A percentile compares a stretch with the other conserved stretches of the same genome.
Evolutionary conservation across 2,329 filamentous ascomycete species (phyloP).

Genomic region (Apiospora koreana): DNA sequence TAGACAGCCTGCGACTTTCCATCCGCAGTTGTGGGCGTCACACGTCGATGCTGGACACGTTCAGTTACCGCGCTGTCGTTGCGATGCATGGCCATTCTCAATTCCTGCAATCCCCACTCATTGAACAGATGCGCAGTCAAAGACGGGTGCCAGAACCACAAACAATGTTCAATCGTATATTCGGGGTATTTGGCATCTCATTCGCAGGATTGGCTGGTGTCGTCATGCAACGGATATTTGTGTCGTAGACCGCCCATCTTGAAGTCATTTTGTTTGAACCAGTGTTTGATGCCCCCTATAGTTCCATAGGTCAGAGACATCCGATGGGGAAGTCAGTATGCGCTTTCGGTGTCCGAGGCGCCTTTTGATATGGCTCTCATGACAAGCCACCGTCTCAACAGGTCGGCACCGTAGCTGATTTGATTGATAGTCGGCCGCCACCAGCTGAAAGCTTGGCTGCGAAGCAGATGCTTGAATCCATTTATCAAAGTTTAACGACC

Average conservation of each 20-base stretch:
- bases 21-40: not conserved
- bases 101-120: not conserved
- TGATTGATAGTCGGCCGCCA: not conserved
- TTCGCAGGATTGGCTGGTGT: not conserved
- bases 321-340: not conserved
- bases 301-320: not conserved
- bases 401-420: not conserved
- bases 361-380: not conserved
- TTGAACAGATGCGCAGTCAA: not conserved
- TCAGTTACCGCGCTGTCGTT: not conserved
- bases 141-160: not conserved
- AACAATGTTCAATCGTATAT: too few species aligned
- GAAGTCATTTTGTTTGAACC: not conserved
- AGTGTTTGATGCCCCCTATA: not conserved
- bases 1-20: slow-evolving; percentile 3
- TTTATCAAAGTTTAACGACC: slow-evolving; percentile 2
- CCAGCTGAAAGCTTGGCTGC: not conserved
- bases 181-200: not conserved
- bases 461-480: not conserved
- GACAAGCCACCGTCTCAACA: not conserved
- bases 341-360: not conserved
- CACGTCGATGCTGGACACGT: not conserved
- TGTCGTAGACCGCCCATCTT: not conserved
- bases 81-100: not conserved
- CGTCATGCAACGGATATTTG: not conserved